A percentile compares a stretch with the other conserved stretches of the same genome.
These are phyloP conservation scores for Globisporangium mamillatum DNA, from an alignment of 352 stramenopile species.

Conservation along the genomic window DNA sequence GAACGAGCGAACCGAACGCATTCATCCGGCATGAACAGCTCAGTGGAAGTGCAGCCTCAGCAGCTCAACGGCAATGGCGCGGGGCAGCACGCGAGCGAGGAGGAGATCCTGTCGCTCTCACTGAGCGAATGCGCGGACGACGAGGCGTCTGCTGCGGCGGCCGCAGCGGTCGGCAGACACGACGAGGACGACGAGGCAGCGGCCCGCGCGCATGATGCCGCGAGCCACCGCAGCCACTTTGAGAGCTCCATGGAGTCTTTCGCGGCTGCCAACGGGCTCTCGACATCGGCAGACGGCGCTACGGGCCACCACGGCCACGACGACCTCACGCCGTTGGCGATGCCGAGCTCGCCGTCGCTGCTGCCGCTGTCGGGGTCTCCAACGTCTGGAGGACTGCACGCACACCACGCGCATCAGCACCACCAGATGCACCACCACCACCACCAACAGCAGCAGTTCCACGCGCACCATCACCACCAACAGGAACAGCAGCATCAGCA, in stretches of 20 bases:
- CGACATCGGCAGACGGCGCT: slow-evolving; percentile 6
- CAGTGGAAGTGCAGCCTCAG: background rate
- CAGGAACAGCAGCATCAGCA: slow-evolving; percentile 5
- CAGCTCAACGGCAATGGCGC: slow-evolving; percentile 3
- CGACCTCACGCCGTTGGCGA: slow-evolving; percentile 33
- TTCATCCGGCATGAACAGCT: background rate
- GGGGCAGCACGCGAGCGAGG: slow-evolving; percentile 16
- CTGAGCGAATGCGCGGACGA: slow-evolving; percentile 33
- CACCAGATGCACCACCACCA: slow-evolving; percentile 10
- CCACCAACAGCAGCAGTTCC: slow-evolving; percentile 10
- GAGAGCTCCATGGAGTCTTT: slow-evolving; percentile 25
- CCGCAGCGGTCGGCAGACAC: background rate
- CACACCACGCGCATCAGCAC: slow-evolving; percentile 6
- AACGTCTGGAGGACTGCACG: slow-evolving; percentile 21
- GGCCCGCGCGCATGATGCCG: background rate
- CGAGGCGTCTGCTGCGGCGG: background rate
- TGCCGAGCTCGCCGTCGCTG: slow-evolving; percentile 45
- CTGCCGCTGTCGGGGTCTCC: slow-evolving; percentile 39
- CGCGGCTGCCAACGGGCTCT: slow-evolving; percentile 14
- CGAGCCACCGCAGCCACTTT: slow-evolving; percentile 14
- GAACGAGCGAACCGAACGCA: background rate
- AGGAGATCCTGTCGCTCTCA: slow-evolving; percentile 42
- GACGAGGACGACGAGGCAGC: background rate
- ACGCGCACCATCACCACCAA: background rate
- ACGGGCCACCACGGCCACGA: slow-evolving; percentile 14